Percentiles rank a stretch among this genome's conserved stretches.
Evolutionary conservation across 2,329 filamentous ascomycete genomes (phyloP).

Genomic region (Colletotrichum brevisporum): DNA sequence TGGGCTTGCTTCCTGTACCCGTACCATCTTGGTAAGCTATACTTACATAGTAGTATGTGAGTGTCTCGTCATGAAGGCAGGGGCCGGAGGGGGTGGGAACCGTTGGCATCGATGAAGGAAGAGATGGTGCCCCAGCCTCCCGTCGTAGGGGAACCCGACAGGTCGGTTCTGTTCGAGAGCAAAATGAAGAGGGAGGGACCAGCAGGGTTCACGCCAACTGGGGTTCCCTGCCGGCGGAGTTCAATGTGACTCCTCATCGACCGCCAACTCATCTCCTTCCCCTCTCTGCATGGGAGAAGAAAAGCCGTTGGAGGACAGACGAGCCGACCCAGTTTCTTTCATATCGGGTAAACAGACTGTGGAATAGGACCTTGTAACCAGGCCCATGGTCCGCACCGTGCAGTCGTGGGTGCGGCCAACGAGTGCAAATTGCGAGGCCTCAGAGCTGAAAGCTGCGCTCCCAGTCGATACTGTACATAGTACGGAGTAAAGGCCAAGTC

Average conservation of each 20-base stretch:
- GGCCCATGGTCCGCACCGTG: slow-evolving; percentile 20
- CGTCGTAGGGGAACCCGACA: slow-evolving; percentile 36
- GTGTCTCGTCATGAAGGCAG: slow-evolving; percentile 10
- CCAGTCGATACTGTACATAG: not conserved
- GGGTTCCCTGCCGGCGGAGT: slow-evolving; percentile 31
- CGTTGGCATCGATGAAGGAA: not conserved
- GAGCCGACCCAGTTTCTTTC: slow-evolving; percentile 28
- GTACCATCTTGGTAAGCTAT: slow-evolving; percentile 6
- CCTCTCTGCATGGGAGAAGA: slow-evolving; percentile 30
- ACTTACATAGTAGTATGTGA: too few relatives aligned
- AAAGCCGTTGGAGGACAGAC: slow-evolving; percentile 15
- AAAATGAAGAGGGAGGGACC: slow-evolving; percentile 37
- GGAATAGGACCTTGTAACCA: slow-evolving; percentile 6
- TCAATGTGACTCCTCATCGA: slow-evolving; percentile 39
- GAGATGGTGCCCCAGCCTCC: slow-evolving; percentile 33
- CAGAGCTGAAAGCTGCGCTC: not conserved
- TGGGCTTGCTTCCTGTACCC: slow-evolving; percentile 5
- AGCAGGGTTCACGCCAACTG: slow-evolving; percentile 24
- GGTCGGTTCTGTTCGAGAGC: slow-evolving; percentile 34
- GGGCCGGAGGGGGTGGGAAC: slow-evolving; percentile 8
- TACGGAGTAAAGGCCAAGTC: not conserved
- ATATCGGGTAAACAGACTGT: slow-evolving; percentile 32
- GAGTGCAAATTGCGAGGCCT: slow-evolving; percentile 5
- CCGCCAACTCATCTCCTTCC: slow-evolving; percentile 38
- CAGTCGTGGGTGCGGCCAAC: slow-evolving; percentile 18